These are phyloP conservation scores for Candida nemodendra DNA, from an alignment of 805 yeast genomes.

Conservation along the genomic window DNA sequence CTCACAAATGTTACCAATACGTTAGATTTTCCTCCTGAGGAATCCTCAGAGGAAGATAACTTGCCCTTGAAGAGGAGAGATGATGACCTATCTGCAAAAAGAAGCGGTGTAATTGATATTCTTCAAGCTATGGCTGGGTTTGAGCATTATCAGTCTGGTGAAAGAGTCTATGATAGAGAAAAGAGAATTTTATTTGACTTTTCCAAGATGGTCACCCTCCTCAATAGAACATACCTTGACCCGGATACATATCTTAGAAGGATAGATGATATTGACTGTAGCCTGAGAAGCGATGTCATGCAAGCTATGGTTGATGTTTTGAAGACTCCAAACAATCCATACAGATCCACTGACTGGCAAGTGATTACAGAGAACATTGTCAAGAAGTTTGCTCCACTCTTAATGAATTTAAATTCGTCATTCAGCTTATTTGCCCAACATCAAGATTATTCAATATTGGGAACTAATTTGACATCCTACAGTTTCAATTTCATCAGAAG, in stretches of 20 bases:
- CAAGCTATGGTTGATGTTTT: constrained; percentile 33
- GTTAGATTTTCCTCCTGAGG: constrained; percentile 38
- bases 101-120: constrained; percentile 26
- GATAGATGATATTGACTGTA: constrained; percentile 36
- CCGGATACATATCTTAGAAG: constrained; percentile 48
- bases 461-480: constrained; percentile 37
- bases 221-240: constrained; percentile 47
- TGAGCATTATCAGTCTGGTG: constrained; percentile 49
- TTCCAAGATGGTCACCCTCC: constrained; percentile 50
- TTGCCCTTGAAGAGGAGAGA: no score
- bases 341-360: constrained; percentile 54
- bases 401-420: constrained; percentile 41
- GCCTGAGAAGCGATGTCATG: constrained; percentile 36
- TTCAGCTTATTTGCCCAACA: constrained; percentile 21
- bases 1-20: constrained; percentile 37
- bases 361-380: constrained; percentile 46
- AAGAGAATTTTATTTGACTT: constrained; percentile 49
- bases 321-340: constrained; percentile 36
- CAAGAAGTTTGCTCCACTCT: constrained; percentile 51
- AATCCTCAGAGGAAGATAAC: constrained; percentile 1
- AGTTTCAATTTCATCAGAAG: constrained; percentile 48
- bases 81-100: constrained; percentile 12
- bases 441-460: constrained; percentile 15
- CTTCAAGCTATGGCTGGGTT: constrained; percentile 36
- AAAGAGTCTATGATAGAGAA: constrained; percentile 47